Base-by-base conservation (phyloP, 2,329 filamentous ascomycete genomes). In the Phoma sp. region DNA sequence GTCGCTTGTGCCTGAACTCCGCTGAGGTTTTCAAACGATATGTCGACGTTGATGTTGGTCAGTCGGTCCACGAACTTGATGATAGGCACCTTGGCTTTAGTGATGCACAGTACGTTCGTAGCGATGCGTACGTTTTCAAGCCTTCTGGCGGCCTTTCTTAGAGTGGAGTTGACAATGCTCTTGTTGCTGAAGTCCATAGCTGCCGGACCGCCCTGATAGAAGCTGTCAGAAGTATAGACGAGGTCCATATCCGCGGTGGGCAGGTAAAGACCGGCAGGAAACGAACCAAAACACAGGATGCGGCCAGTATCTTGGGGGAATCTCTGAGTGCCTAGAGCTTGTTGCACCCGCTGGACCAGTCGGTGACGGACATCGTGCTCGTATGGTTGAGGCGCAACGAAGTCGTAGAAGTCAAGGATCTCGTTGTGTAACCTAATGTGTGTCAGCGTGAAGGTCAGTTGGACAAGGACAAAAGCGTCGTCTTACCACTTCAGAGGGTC, bases 161-260 rank as follows among this genome's bases (percentile, higher is more conserved):
- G 78, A 17, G 78, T 77, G 43, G 79, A 82, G 17, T 78, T 84
- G 71, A 79, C 86, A 21, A 70, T 57, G n/a, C 61, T 63, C 65
- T 77, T 83, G 81, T 55, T 37, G 8, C 50, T 53, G 19, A 61
- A 46, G 24, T 68, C 64, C 32, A 70, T 53, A 3, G 61, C 55
- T 37, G 61, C 77, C 78, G 55, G 83, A 72, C 8, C 78, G 68
- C 83, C 84, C 3, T 82, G 79, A 8, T 78, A 72, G 60, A 86
- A 80, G 61, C 85, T 92, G 24, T 80, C 78, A 1, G 87, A 88
- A 45, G 93, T 85, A 47, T 95, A 84, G 2, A 96, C 95, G 43
- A 99, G 81, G 72, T 99, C 95, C 87, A 99, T 96, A 71, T 99
- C 95, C 15, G 91, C 92, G 1, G 90, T 88, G 6, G 88, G 88